A percentile compares a stretch with the other conserved stretches of the same genome.
phyloP scores from a whole-genome alignment of 768 basidiomycete genomes.

The Mycena metata region DNA sequence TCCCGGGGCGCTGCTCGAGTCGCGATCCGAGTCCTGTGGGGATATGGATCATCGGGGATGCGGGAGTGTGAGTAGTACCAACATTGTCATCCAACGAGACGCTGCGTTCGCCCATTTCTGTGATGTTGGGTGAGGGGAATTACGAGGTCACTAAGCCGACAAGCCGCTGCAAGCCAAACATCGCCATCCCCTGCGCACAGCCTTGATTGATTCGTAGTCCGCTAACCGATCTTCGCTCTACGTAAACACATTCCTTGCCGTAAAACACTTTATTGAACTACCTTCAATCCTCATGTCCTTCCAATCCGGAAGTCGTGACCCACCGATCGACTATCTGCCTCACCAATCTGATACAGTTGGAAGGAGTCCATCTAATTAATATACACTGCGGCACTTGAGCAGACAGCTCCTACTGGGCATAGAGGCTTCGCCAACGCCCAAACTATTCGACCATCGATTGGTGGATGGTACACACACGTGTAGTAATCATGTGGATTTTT shows the following conservation, averaged over 20 bases:
- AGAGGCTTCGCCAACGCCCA: not conserved
- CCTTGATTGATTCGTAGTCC: too few species aligned
- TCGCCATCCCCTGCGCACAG: not conserved
- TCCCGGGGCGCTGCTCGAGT: slow-evolving; percentile 54
- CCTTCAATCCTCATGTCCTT: too few species aligned
- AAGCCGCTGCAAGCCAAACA: not conserved
- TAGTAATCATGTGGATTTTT: slow-evolving; percentile 9
- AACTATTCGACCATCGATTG: not conserved
- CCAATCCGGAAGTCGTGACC: not conserved
- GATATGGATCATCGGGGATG: slow-evolving; percentile 15
- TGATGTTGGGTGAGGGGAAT: slow-evolving; percentile 17
- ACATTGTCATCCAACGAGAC: slow-evolving; percentile 72
- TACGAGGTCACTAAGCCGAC: too few species aligned
- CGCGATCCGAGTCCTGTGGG: slow-evolving; percentile 72
- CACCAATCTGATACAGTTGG: not conserved
- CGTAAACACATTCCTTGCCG: too few species aligned
- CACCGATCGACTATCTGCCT: not conserved
- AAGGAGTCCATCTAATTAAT: not conserved
- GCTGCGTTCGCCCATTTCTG: slow-evolving; percentile 64
- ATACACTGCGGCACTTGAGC: not conserved
- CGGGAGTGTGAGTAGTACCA: slow-evolving; percentile 26
- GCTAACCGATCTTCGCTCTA: too few species aligned
- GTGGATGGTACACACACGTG: not conserved
- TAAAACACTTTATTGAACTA: too few species aligned
- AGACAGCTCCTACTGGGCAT: slow-evolving; percentile 7